Evolutionary conservation across 2,329 filamentous ascomycete genomes (phyloP).

Genomic region (Botrytis sinoallii): DNA sequence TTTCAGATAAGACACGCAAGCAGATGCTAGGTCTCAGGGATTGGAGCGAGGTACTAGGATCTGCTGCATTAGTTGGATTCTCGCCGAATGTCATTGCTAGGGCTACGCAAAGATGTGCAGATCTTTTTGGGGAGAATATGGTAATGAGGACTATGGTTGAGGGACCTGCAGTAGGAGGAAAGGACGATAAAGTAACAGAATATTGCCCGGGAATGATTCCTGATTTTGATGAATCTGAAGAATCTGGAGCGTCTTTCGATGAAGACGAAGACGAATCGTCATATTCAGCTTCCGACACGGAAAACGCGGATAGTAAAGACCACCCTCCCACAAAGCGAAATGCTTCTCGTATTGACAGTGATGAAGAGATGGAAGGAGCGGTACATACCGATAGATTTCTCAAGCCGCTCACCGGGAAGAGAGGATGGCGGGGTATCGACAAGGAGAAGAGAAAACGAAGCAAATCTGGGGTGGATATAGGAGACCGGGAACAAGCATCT

Average conservation of each 20-base stretch:
- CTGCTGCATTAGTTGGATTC: slow-evolving; percentile 74
- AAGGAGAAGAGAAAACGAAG: slow-evolving; percentile 27
- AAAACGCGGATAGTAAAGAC: neutral
- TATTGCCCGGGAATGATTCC: slow-evolving; percentile 34
- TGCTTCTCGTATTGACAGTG: slow-evolving; percentile 42
- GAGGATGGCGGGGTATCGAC: slow-evolving; percentile 21
- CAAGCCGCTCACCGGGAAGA: slow-evolving; percentile 45
- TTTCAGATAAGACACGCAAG: slow-evolving; percentile 4
- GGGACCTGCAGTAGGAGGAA: slow-evolving; percentile 21
- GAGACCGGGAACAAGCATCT: neutral
- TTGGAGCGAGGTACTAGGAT: slow-evolving; percentile 81
- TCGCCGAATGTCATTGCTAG: slow-evolving; percentile 61
- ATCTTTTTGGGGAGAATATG: slow-evolving; percentile 73
- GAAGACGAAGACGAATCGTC: slow-evolving; percentile 8
- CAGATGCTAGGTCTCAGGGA: slow-evolving; percentile 47
- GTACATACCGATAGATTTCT: slow-evolving; percentile 69
- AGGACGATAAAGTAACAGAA: slow-evolving; percentile 18
- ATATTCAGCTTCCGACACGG: neutral
- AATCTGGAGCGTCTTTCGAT: neutral
- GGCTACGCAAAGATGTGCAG: slow-evolving; percentile 69
- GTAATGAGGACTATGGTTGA: slow-evolving; percentile 40
- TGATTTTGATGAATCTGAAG: slow-evolving; percentile 19
- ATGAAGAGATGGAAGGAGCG: slow-evolving; percentile 53
- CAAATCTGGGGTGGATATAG: slow-evolving; percentile 34
- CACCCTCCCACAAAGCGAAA: slow-evolving; percentile 23